Conservation (phyloP, 306 rosid genomes). For the Datisca glomerata region DNA sequence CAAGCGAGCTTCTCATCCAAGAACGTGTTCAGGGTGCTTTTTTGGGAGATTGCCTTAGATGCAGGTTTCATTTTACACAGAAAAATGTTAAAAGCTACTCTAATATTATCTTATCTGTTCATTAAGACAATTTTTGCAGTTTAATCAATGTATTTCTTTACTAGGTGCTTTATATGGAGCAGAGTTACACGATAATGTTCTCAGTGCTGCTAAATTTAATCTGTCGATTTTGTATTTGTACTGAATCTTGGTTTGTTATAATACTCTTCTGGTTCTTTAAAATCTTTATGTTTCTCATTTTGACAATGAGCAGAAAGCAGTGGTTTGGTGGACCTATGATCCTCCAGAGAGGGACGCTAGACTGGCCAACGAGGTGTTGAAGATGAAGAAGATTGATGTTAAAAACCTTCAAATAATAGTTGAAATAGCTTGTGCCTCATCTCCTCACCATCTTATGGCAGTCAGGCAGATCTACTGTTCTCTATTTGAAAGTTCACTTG, state of each 20-base stretch:
- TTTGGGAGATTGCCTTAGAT: too few relatives aligned
- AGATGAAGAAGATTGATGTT: conserved; percentile 27
- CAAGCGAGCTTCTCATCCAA: too few relatives aligned
- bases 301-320: conserved; percentile 60
- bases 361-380: conserved; percentile 48
- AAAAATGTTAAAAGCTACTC: too few relatives aligned
- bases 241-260: too few relatives aligned
- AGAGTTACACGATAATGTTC: not conserved
- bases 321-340: conserved; percentile 60
- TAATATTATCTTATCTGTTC: too few relatives aligned
- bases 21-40: too few relatives aligned
- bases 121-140: too few relatives aligned
- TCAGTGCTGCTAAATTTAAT: not conserved
- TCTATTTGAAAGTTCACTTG: conserved; percentile 64
- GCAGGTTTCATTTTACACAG: too few relatives aligned
- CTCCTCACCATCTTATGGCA: conserved; percentile 71
- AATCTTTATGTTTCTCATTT: conserved; percentile 3
- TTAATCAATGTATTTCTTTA: too few relatives aligned
- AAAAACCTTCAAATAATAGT: conserved; percentile 45
- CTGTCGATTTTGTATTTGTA: not conserved
- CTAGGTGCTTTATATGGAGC: not conserved
- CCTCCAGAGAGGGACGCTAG: conserved; percentile 80
- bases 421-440: conserved; percentile 82
- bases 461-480: conserved; percentile 72
- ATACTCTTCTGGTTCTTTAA: not conserved